Evolutionary conservation across 1,284 basidiomycete species (phyloP), one percentile per base, ranked within the genome.

Genomic region (Cutaneotrichosporon arboriforme): DNA sequence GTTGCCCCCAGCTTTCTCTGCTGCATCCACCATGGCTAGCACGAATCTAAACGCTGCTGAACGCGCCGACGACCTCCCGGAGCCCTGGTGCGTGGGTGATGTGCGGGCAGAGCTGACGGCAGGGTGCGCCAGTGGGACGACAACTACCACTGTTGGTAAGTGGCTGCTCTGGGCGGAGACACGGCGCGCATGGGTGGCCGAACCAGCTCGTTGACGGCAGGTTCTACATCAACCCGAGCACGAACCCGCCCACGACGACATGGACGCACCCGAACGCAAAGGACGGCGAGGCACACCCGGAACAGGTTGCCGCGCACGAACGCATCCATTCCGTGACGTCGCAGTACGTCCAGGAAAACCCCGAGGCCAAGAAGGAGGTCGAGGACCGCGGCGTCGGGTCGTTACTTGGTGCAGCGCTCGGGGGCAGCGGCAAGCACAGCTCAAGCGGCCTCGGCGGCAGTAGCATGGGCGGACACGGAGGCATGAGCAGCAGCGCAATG

Each of bases 101-200:
- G 5, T 31, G 7, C 5, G 5, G 26, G 26, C 7, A 17, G n/a
- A 4, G 20, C 41, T 43, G 22, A 43, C 15, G 14, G 13, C 49
- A 67, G 68, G 68, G 64, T 70, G 39, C 58, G 66, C 13, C 62
- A 68, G 54, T 70, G 55, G 52, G 64, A 67, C 52, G 18, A 59
- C 35, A 46, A 57, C 31, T 67, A 68, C 54, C 50, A 63, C 46
- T 62, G 61, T 9, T 67, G 52, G 51, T 31, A 10, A 31, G 26
- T 31, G 26, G 7, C 66, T 62, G 57, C 66, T 67, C 38, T 34
- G 36, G 26, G 41, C 18, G 41, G 21, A 7, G 12, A 15, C 8
- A 15, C n/a, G 15, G 36, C 15, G 36, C 34, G 34, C n/a, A n/a
- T n/a, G 2, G 7, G 22, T 34, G 31, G 31, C 34, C 13, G 26